Evolutionary conservation across 495 filamentous ascomycete species (phyloP).

Genomic region (Penicillium coffeae): DNA sequence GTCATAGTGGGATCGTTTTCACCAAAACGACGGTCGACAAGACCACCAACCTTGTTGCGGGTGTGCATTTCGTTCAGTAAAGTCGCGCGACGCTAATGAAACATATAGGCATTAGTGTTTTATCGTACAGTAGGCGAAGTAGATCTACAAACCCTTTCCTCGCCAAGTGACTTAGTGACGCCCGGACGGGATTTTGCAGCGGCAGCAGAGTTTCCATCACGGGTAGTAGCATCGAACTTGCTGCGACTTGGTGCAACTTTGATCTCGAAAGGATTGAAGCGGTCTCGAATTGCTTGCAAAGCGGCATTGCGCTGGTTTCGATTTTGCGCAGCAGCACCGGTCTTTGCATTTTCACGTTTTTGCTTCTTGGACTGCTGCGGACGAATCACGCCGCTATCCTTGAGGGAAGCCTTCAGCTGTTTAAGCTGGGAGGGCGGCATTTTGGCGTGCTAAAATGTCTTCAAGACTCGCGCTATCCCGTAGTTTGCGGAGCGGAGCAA

Average conservation of each 20-base stretch:
- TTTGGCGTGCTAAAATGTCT: constrained; percentile 17
- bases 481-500: background rate
- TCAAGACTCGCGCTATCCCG: background rate
- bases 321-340: constrained; percentile 56
- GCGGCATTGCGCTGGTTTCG: constrained; percentile 70
- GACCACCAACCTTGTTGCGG: constrained; percentile 84
- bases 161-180: constrained; percentile 77
- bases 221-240: constrained; percentile 73
- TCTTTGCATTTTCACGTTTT: constrained; percentile 66
- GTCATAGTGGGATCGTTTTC: constrained; percentile 93
- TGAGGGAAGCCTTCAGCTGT: constrained; percentile 84
- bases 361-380: constrained; percentile 91
- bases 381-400: constrained; percentile 80
- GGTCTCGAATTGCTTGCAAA: constrained; percentile 79
- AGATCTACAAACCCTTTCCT: constrained; percentile 66
- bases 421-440: constrained; percentile 98
- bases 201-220: constrained; percentile 49
- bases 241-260: constrained; percentile 62
- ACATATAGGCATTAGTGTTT: constrained; percentile 1
- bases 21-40: constrained; percentile 90
- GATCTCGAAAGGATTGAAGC: constrained; percentile 97
- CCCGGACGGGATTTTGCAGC: constrained; percentile 61
- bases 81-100: constrained; percentile 64
- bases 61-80: constrained; percentile 81
- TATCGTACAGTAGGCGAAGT: background rate